Percentiles rank a stretch among this genome's conserved stretches.
Conservation (phyloP, 208 protist genomes). For the Borovskyia barvae region DNA sequence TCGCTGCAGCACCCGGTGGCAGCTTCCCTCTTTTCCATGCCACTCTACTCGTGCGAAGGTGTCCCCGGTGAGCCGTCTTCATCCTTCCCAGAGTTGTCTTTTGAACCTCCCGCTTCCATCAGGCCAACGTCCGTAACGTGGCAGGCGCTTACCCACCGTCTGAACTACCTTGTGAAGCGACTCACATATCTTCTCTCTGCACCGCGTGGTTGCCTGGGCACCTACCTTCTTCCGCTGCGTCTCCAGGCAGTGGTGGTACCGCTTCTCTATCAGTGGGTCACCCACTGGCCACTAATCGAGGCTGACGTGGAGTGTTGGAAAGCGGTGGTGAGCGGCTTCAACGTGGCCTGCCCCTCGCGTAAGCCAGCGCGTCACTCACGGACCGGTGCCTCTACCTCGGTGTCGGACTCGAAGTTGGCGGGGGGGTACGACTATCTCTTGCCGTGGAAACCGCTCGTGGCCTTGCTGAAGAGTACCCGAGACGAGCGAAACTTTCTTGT, state of each 20-base stretch:
- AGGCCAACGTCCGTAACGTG: slow-evolving; percentile 1
- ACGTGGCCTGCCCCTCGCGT: neutral
- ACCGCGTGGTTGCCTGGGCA: neutral
- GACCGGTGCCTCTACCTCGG: neutral
- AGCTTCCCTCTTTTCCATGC: neutral
- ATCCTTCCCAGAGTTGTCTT: slow-evolving; percentile 1
- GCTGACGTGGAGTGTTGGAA: slow-evolving; percentile 38
- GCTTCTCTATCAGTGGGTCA: slow-evolving; percentile 65
- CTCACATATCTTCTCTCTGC: slow-evolving; percentile 12
- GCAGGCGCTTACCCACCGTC: slow-evolving; percentile 13
- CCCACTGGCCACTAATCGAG: slow-evolving; percentile 45
- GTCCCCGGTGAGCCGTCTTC: neutral
- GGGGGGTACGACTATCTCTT: slow-evolving; percentile 26
- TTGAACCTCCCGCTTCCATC: neutral
- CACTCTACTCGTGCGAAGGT: slow-evolving; percentile 8
- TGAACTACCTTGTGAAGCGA: slow-evolving; percentile 10
- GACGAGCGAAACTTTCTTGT: slow-evolving; percentile 2
- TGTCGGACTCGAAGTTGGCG: neutral
- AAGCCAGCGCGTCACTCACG: neutral
- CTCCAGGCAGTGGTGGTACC: slow-evolving; percentile 50
- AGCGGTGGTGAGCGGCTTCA: slow-evolving; percentile 37
- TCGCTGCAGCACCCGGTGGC: neutral
- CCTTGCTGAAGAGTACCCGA: slow-evolving; percentile 29
- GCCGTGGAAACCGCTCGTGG: slow-evolving; percentile 62
- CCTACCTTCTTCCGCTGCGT: slow-evolving; percentile 30